Percentiles rank a stretch among this genome's conserved stretches.
Conservation (phyloP, 73 alveolate species). For the Paramecium pentaurelia region DNA sequence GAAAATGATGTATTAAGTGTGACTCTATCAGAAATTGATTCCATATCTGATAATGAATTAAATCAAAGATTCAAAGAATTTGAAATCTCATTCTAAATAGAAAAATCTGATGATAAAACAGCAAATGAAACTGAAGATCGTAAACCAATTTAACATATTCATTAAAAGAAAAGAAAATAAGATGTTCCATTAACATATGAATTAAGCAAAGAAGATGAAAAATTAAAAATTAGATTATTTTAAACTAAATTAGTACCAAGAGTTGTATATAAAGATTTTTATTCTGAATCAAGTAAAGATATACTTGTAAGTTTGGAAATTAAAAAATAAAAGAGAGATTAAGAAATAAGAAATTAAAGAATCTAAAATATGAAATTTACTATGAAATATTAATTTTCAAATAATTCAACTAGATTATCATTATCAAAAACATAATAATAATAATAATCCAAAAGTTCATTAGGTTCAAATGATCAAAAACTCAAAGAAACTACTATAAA, state of each 20-base stretch:
- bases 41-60: not conserved
- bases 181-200: not conserved
- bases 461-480: not conserved
- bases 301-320: not conserved
- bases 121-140: not conserved
- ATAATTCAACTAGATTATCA: not conserved
- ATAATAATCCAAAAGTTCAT: not conserved
- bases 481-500: not conserved
- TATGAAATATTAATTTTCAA: not conserved
- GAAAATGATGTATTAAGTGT: slow-evolving; percentile 32
- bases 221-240: not conserved
- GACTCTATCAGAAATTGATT: slow-evolving; percentile 16
- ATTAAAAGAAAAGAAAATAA: not conserved
- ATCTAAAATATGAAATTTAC: not conserved
- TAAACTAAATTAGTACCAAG: slow-evolving; percentile 18
- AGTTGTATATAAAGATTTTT: not conserved
- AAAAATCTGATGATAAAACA: not conserved
- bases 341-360: not conserved
- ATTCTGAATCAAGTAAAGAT: not conserved
- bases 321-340: not conserved
- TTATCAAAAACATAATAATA: not conserved
- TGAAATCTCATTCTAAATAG: slow-evolving; percentile 1
- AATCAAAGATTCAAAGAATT: slow-evolving; percentile 25
- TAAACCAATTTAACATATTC: not conserved
- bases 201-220: slow-evolving; percentile 27